These are phyloP conservation scores for Rhodosporidiobolus odoratus DNA, from an alignment of 768 basidiomycete species.

Conservation along the genomic window DNA sequence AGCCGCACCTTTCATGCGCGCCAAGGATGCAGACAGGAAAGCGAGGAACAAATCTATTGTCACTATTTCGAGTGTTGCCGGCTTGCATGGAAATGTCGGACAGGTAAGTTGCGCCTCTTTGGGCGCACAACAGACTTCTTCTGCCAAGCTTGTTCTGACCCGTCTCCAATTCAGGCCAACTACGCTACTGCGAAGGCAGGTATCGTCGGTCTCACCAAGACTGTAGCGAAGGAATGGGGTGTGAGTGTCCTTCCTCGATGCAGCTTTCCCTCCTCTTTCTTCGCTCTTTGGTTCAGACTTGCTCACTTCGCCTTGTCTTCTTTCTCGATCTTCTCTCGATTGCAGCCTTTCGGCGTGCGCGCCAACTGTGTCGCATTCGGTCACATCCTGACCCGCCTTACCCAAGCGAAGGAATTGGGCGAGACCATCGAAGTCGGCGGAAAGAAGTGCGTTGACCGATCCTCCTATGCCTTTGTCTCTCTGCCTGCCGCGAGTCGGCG, in stretches of 20 bases:
- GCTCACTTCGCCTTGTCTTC: too few relatives aligned
- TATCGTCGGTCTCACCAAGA: constrained; percentile 73
- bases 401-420: constrained; percentile 72
- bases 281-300: not conserved
- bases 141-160: too few relatives aligned
- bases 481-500: too few relatives aligned
- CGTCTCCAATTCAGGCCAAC: constrained; percentile 1
- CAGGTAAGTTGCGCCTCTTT: constrained; percentile 50
- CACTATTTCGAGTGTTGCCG: constrained; percentile 65
- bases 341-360: constrained; percentile 17
- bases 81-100: constrained; percentile 82
- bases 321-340: not conserved
- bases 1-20: constrained; percentile 71
- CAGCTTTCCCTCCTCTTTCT: not conserved
- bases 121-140: too few relatives aligned
- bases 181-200: constrained; percentile 49
- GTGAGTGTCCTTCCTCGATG: not conserved
- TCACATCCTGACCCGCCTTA: constrained; percentile 58
- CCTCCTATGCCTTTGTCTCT: not conserved
- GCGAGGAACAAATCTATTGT: constrained; percentile 62
- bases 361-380: constrained; percentile 31
- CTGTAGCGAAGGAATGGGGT: constrained; percentile 79
- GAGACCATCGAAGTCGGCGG: constrained; percentile 71
- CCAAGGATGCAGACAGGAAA: constrained; percentile 60
- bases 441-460: constrained; percentile 52